Evolutionary conservation across 805 yeast genomes (phyloP).

Genomic region (Metschnikowia henanensis): DNA sequence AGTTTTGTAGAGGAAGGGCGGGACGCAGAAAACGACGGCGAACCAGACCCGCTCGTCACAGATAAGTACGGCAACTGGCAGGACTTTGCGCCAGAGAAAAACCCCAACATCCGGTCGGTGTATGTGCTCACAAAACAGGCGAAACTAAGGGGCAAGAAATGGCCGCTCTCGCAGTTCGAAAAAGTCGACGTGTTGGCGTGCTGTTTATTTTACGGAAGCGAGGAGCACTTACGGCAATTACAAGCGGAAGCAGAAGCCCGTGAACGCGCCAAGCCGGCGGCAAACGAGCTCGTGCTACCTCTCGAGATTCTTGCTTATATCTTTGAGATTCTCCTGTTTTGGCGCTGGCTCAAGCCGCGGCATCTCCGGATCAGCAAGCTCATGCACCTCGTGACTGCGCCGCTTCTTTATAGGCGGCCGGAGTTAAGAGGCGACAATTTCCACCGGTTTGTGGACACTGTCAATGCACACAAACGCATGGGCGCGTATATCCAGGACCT

Average conservation of each 20-base stretch:
- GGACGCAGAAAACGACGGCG: conserved; percentile 15
- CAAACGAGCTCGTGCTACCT: conserved; percentile 30
- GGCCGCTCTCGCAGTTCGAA: conserved; percentile 54
- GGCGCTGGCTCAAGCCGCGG: conserved; percentile 41
- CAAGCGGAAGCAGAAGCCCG: conserved; percentile 9
- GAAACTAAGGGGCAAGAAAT: conserved; percentile 26
- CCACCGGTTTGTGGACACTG: conserved; percentile 66
- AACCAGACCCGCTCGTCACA: conserved; percentile 12
- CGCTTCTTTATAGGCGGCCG: conserved; percentile 67
- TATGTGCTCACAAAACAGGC: conserved; percentile 32
- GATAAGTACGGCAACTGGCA: conserved; percentile 20
- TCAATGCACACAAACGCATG: conserved; percentile 48
- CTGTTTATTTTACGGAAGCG: conserved; percentile 29
- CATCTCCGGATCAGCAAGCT: conserved; percentile 59
- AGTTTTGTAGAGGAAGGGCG: conserved; percentile 25
- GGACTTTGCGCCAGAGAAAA: conserved; percentile 27
- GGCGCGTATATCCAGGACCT: conserved; percentile 64
- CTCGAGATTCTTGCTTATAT: conserved; percentile 34
- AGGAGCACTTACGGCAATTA: conserved; percentile 21
- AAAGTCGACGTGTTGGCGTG: conserved; percentile 48
- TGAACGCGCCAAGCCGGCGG: conserved; percentile 13
- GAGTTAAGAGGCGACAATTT: conserved; percentile 66
- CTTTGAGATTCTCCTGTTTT: conserved; percentile 28
- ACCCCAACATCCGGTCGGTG: conserved; percentile 30
- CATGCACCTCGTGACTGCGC: conserved; percentile 62